A percentile compares a stretch with the other conserved stretches of the same genome.
Conservation (phyloP, 164 flowering plant species). For the Sedum album region DNA sequence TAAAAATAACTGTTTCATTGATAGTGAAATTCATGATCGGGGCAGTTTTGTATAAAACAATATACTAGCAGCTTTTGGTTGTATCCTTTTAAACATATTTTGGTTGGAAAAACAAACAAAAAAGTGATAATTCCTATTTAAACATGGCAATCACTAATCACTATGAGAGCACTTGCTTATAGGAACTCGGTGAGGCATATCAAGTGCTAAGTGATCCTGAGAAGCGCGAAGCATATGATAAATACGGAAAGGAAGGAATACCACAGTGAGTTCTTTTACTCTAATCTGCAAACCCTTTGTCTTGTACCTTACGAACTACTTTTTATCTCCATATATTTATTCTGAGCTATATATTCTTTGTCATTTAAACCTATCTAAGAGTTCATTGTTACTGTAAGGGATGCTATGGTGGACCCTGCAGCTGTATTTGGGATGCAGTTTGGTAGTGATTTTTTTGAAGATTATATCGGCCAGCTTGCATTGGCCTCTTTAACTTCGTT, state of each 20-base stretch:
- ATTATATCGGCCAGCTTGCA: conserved; percentile 83
- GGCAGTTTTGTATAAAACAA: background rate
- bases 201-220: conserved; percentile 84
- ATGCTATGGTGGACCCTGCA: conserved; percentile 74
- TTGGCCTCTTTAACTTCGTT: conserved; percentile 58
- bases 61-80: background rate
- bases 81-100: background rate
- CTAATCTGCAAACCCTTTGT: background rate
- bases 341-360: background rate
- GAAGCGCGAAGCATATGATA: conserved; percentile 85
- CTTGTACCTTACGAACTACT: background rate
- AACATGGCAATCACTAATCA: no score
- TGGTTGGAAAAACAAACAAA: no score
- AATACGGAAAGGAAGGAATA: conserved; percentile 66
- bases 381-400: conserved; percentile 33
- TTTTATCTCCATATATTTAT: background rate
- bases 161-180: conserved; percentile 9
- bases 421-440: conserved; percentile 92
- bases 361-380: background rate
- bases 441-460: conserved; percentile 89
- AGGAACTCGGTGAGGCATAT: conserved; percentile 96
- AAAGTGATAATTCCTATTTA: background rate
- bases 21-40: no score
- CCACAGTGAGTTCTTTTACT: conserved; percentile 43
- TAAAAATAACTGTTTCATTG: no score